Conservation (phyloP, 2,329 filamentous ascomycete genomes). For the Acrodontium crateriforme region DNA sequence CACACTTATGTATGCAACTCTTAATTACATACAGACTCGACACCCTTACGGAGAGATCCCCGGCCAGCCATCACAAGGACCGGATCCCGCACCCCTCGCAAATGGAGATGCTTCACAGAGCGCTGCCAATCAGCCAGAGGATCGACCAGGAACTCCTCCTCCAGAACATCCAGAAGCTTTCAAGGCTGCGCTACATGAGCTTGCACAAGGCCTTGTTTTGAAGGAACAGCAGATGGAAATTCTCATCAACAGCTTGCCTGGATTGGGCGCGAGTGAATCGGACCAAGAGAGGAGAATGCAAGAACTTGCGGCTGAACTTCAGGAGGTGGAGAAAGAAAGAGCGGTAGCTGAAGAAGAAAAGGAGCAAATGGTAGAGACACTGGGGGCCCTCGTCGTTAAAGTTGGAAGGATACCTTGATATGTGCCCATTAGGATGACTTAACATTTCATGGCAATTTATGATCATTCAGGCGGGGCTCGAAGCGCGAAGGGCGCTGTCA, state of each 20-base stretch:
- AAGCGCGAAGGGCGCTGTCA: too few species aligned
- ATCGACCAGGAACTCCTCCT: conserved; percentile 34
- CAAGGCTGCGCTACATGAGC: conserved; percentile 52
- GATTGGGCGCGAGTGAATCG: conserved; percentile 62
- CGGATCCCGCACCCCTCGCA: conserved; percentile 9
- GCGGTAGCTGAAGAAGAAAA: conserved; percentile 27
- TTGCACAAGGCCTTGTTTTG: conserved; percentile 61
- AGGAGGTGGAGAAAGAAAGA: conserved; percentile 28
- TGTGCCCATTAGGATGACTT: too few species aligned
- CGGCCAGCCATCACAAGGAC: conserved; percentile 27
- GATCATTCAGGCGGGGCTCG: too few species aligned
- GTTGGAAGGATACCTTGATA: conserved; percentile 22
- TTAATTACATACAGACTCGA: conserved; percentile 30
- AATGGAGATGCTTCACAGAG: conserved; percentile 9
- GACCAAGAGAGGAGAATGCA: conserved; percentile 53
- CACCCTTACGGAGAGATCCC: conserved; percentile 29
- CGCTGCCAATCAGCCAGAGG: conserved; percentile 4
- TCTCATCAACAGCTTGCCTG: conserved; percentile 60
- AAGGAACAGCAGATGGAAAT: conserved; percentile 76
- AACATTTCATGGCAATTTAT: too few species aligned
- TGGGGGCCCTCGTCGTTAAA: conserved; percentile 35
- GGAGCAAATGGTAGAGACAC: conserved; percentile 27
- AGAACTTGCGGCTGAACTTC: conserved; percentile 30
- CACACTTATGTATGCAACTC: conserved; percentile 33
- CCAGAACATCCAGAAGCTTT: conserved; percentile 51